Percentiles rank a stretch among this genome's conserved stretches.
Evolutionary conservation across 2,329 filamentous ascomycete genomes (phyloP).

Genomic region (Diaporthe sp.): DNA sequence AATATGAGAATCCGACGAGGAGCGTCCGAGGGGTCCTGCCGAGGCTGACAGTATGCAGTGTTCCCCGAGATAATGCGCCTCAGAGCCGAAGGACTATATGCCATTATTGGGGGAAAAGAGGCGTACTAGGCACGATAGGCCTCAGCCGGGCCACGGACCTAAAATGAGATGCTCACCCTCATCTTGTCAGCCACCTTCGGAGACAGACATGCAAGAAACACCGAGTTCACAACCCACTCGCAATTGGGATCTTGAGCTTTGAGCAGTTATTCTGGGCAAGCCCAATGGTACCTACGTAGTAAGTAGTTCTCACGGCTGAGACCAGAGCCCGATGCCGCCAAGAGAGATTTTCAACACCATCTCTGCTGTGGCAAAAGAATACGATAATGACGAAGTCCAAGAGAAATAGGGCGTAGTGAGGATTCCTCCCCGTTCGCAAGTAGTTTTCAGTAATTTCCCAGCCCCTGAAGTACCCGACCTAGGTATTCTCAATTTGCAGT

Average conservation of each 20-base stretch:
- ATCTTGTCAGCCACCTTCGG: conserved; percentile 18
- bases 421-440: neutral
- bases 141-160: neutral
- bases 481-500: neutral
- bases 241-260: neutral
- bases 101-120: neutral
- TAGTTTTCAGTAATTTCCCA: neutral
- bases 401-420: too few relatives aligned
- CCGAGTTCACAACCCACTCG: neutral
- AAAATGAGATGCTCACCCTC: neutral
- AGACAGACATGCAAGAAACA: neutral
- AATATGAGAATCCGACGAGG: neutral
- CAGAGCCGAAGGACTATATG: neutral
- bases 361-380: neutral
- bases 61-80: neutral
- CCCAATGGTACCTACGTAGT: neutral
- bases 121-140: neutral
- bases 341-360: neutral
- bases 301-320: neutral
- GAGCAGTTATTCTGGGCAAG: neutral
- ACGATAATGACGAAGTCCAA: neutral
- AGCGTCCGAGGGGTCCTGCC: neutral
- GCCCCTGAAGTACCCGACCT: neutral
- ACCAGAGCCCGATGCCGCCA: neutral
- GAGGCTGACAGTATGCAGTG: conserved; percentile 23